Evolutionary conservation across 306 rosid genomes (phyloP), one percentile per base, ranked within the genome.

Genomic region (Fagus sylvatica): DNA sequence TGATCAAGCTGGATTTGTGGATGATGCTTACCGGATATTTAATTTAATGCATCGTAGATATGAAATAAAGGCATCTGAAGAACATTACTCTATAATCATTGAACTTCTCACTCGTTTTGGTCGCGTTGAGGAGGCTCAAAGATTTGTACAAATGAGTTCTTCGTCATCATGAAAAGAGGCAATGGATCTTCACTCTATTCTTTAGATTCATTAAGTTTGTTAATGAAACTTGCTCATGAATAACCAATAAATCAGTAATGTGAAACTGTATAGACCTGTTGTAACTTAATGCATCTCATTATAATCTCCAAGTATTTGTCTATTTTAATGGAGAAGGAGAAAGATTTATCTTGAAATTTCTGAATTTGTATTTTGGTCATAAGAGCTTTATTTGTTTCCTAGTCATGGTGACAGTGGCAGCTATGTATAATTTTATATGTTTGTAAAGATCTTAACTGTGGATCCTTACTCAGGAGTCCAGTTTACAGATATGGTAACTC

Each of bases 1-100:
- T 62, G 84, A 88, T n/a, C 83, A 41, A 74, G 94, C 91, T 77
- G 98, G 93, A 68, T 85, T 83, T 80, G 89, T 88, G 32, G 87
- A 87, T 74, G 90, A 89, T 4, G 93, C 97, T 8, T 56, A 83
- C 75, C 81, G 74, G 75, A 82, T 93, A 79, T 89, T 93, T 75
- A 73, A 78, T 67, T 69, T 84, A 42, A 91, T 93, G 93, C 76
- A 85, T 71, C 78, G 37, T 19, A 78, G 17, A 43, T 91, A 88
- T 83, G 82, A 89, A 82, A 73, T 83, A 48, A 81, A 79, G 73
- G 81, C 90, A 65, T 80, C 91, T 59, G 77, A 89, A 73, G 88
- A 88, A 17, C 94, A 89, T 66, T 88, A 61, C 59, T 72, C 82
- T 61, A 65, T 81, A 30, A 77, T 93, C 76, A 78, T 85, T 32